These are phyloP conservation scores for Tubosaeta sp. DNA, from an alignment of 768 basidiomycete species.

Conservation along the genomic window DNA sequence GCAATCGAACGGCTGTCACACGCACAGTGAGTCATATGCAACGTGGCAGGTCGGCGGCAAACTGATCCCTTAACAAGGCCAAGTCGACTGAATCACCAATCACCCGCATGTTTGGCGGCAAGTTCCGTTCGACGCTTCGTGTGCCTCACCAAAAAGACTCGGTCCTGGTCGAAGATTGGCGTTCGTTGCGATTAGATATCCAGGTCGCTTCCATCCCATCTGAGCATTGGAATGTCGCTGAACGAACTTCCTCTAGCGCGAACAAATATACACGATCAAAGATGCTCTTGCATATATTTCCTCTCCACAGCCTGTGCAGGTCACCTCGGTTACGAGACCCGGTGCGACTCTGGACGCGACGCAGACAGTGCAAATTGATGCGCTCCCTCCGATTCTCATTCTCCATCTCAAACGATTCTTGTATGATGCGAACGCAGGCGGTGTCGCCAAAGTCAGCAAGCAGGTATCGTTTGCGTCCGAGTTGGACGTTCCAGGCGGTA, in stretches of 20 bases:
- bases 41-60: background rate
- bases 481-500: conserved; percentile 70
- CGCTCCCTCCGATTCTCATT: conserved; percentile 78
- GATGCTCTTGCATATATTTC: conserved; percentile 80
- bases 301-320: conserved; percentile 75
- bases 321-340: conserved; percentile 51
- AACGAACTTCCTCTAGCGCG: conserved; percentile 42
- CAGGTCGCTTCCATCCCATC: conserved; percentile 44
- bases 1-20: conserved; percentile 75
- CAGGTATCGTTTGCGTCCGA: conserved; percentile 73
- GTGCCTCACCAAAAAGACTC: conserved; percentile 83
- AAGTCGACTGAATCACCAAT: conserved; percentile 84
- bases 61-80: conserved; percentile 39
- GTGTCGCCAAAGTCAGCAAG: conserved; percentile 85
- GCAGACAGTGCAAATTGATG: conserved; percentile 72
- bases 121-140: conserved; percentile 78
- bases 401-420: conserved; percentile 89
- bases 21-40: conserved; percentile 55
- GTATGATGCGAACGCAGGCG: conserved; percentile 71
- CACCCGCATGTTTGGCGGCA: conserved; percentile 90
- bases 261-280: conserved; percentile 70
- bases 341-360: conserved; percentile 66
- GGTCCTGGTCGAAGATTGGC: conserved; percentile 88
- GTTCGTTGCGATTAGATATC: conserved; percentile 84
- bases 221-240: background rate